Conservation (phyloP, 306 rosid genomes). For the Fragaria ananassa region DNA sequence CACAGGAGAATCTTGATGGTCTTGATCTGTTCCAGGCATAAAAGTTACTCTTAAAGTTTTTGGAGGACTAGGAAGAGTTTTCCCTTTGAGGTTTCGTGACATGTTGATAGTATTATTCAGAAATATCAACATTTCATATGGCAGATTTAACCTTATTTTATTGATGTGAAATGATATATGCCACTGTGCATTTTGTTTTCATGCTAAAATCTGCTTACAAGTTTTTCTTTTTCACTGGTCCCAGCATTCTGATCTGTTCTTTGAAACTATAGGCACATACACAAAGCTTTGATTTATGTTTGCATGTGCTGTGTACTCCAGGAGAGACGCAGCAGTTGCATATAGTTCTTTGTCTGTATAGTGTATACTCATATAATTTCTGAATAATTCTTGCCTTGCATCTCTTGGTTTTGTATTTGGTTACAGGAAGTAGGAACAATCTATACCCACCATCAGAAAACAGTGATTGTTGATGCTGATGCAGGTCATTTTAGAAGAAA, state of each 20-base stretch:
- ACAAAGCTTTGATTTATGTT: not conserved
- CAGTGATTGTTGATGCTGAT: constrained; percentile 88
- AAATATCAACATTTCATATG: not conserved
- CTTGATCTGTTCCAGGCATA: not conserved
- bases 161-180: not conserved
- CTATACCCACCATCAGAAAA: constrained; percentile 93
- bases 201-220: not conserved
- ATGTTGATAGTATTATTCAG: not conserved
- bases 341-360: not conserved
- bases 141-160: not conserved
- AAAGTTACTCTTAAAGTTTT: not conserved
- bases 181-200: not conserved
- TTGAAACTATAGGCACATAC: not conserved
- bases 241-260: not conserved
- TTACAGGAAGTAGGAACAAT: constrained; percentile 82
- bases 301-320: not conserved
- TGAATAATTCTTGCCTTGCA: constrained; percentile 12
- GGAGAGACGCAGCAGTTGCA: not conserved
- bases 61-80: not conserved
- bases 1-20: not conserved
- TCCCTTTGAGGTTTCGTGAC: not conserved
- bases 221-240: not conserved
- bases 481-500: constrained; percentile 67
- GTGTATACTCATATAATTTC: not conserved
- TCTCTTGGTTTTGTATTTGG: not conserved